Evolutionary conservation across 805 yeast genomes (phyloP), one percentile per base, ranked within the genome.

Genomic region (Clavispora asparagi): DNA sequence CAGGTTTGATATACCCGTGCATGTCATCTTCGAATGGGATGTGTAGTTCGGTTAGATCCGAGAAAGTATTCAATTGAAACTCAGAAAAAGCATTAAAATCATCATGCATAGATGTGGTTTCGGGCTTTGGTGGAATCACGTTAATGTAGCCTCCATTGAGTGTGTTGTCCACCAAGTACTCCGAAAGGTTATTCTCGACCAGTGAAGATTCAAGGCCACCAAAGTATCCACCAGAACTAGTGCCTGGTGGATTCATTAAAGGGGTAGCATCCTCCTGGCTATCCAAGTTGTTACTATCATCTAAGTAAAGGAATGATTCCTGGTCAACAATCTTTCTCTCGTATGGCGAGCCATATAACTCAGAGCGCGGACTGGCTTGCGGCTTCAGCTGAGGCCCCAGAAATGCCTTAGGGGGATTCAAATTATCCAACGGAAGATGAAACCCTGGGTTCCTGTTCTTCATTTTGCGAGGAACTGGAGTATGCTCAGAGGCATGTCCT

Each of bases 371-470:
- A 54, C 60, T 1, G 59, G 49, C 46, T 58, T 54, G 43, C 45
- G 31, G 33, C 47, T 40, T 39, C 52, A 39, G 45, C 41, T 46
- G 46, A 27, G 45, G 32, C 14, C 43, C 35, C 14, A 39, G 43
- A 16, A 49, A 41, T 26, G 41, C 56, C 23, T 45, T 42, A 0
- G 43, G 40, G 6, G 50, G 50, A 11, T 39, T 46, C 30, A 65
- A 42, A 39, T 55, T 51, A 43, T 62, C 68, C 32, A 65, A 51
- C 17, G 62, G 58, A 19, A 65, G 47, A 39, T 56, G 58, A 43
- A 65, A 60, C 14, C 57, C 61, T 4, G 68, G 70, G 9, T 59
- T 63, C 23, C 47, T 30, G 23, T 28, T 38, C 41, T 30, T 38
- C 28, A 31, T 54, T 46, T 45, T 43, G 33, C 38, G 26, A 11